Conservation (phyloP, 352 stramenopile genomes). For the Phytophthora capsici region DNA sequence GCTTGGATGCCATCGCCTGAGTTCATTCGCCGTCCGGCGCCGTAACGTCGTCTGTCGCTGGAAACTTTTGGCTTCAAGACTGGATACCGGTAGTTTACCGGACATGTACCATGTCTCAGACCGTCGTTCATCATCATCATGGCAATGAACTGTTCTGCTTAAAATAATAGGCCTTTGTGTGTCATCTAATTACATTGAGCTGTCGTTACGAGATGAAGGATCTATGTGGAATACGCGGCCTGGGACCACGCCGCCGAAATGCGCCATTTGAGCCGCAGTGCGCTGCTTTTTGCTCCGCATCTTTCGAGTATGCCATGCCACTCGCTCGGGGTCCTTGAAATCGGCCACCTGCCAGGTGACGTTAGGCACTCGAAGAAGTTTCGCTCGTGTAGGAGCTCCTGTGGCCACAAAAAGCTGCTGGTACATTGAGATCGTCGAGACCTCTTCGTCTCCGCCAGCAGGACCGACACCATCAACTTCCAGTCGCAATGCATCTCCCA, state of each 20-base stretch:
- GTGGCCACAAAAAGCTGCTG: conserved; percentile 77
- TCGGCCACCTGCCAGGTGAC: conserved; percentile 81
- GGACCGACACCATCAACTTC: conserved; percentile 31
- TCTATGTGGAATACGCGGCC: conserved; percentile 53
- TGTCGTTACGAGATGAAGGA: conserved; percentile 1
- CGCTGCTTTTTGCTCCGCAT: conserved; percentile 93
- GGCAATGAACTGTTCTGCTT: no score
- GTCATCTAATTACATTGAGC: not conserved
- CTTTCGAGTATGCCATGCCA: conserved; percentile 92
- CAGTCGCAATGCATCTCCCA: conserved; percentile 82
- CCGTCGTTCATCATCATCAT: no score
- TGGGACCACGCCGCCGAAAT: conserved; percentile 45
- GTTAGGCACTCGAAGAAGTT: conserved; percentile 75
- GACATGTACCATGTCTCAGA: conserved; percentile 19
- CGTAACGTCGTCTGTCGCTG: conserved; percentile 32
- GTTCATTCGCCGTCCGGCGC: conserved; percentile 25
- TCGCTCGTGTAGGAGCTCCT: conserved; percentile 53
- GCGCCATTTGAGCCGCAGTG: conserved; percentile 72
- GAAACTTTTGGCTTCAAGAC: conserved; percentile 29
- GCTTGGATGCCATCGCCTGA: conserved; percentile 34
- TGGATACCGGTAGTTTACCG: conserved; percentile 18
- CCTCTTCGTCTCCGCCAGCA: conserved; percentile 91
- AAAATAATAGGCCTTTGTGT: no score
- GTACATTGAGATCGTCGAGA: conserved; percentile 90
- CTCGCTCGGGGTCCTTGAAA: conserved; percentile 69